Evolutionary conservation across 2,329 filamentous ascomycete species (phyloP), one percentile per base, ranked within the genome.

Genomic region (Rasamsonia emersonii): DNA sequence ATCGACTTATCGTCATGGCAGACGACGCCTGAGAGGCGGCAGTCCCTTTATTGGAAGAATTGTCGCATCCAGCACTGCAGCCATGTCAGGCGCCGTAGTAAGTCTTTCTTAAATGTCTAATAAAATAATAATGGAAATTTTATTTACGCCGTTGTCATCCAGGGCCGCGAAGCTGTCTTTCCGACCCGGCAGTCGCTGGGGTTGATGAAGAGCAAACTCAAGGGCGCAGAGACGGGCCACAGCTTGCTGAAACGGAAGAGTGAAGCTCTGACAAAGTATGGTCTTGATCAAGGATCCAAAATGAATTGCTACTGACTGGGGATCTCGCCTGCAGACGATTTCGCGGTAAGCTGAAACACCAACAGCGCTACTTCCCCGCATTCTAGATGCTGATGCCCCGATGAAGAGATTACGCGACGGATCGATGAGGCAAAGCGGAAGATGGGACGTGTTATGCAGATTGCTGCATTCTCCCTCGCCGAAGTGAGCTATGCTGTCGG

Each of bases 351-450:
- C 41, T 42, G 24, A n/a, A n/a, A n/a, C n/a, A n/a, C 26, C 30
- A 34, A 41, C 40, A 23, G 41, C 31, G 37, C 38, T 37, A 31
- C 39, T 37, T 37, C 45, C 40, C 46, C 46, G 36, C 40, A 45
- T 35, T 40, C 38, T 28, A 33, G 28, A 29, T 29, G 43, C 52
- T 58, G 40, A 58, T 39, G 15, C 28, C 26, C 27, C 18, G 16
- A 33, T 49, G 45, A 57, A 85, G 91, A 98, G 53, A 98, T 98
- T 53, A 95, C 91, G 30, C 78, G 79, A 58, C 82, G 91, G 54
- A 98, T 98, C 62, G 89, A 98, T 67, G 91, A 98, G 62, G 91
- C 91, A 24, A 98, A 98, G 65, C 83, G 88, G 50, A 98, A 98
- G 70, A 98, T 98, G 89, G 91, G 91, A 36, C 77, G 89, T 19